Evolutionary conservation across 148 eudicot genomes (phyloP).

Genomic region (Heliosperma pusillum): DNA sequence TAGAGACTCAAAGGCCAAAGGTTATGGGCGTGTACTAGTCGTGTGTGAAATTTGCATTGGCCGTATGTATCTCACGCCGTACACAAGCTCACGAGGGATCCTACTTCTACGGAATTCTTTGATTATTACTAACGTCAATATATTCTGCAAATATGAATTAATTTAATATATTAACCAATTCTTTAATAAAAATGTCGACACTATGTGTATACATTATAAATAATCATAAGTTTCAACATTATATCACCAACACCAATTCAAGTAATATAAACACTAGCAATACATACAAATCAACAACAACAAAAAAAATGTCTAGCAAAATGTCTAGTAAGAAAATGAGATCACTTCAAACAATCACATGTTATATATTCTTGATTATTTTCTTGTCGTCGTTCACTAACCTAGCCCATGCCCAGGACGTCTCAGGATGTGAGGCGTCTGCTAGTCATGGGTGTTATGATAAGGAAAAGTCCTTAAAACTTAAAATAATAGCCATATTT

Average conservation of each 20-base stretch:
- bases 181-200: not conserved
- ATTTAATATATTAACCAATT: no score
- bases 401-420: not conserved
- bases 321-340: conserved; percentile 16
- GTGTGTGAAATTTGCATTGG: not conserved
- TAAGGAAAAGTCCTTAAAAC: conserved; percentile 26
- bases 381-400: not conserved
- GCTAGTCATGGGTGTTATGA: conserved; percentile 26
- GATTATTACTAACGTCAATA: not conserved
- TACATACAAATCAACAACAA: not conserved
- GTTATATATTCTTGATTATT: conserved; percentile 10
- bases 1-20: not conserved
- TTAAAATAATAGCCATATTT: conserved; percentile 34
- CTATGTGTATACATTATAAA: conserved; percentile 1
- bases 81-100: conserved; percentile 10
- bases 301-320: not conserved
- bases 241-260: not conserved
- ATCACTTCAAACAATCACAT: conserved; percentile 16
- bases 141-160: no score
- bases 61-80: not conserved
- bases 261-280: not conserved
- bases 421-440: conserved; percentile 23
- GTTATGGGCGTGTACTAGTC: conserved; percentile 12
- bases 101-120: not conserved
- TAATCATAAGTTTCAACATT: not conserved